Evolutionary conservation across 805 yeast genomes (phyloP), one percentile per base, ranked within the genome.

Genomic region (Monosporozyma aquatica): DNA sequence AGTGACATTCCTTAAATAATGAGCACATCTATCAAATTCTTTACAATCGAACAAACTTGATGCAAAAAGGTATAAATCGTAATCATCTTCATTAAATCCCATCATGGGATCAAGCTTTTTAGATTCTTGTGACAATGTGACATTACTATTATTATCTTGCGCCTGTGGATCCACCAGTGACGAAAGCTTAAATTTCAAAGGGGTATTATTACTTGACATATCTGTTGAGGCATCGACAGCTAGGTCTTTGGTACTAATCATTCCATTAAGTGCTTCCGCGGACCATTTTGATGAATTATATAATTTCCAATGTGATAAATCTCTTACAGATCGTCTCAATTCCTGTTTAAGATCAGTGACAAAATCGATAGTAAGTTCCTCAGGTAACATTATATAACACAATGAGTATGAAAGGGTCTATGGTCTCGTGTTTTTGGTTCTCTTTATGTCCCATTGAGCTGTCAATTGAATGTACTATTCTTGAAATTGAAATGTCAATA

Each of bases 21-120:
- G 67, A 4, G 82, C 76, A 43, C 89, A 83, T 22, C 97, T 65
- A 44, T 81, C 90, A 56, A 80, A 90, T 61, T 92, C 97, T 52
- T 82, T 80, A 54, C 86, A 78, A 53, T 78, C 82, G 67, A 90
- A 86, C 55, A 83, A 80, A 0, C 83, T 60, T 42, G 77, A 75
- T 1, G 90, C 96, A 22, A 86, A 65, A 13, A 75, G 49, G 22
- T 82, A 63, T 45, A 65, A 63, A 44, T 74, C 71, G 38, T 59
- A 53, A 43, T 77, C 78, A 38, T 55, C 41, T n/a, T 41, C 50
- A 7, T 53, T 43, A 15, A 56, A 45, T 2, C 52, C 54, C 14
- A 32, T 23, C 25, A 27, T 17, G 9, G 44, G 44, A 20, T 30
- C 44, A 14, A 32, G 17, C n/a, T 25, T 13, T 18, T 25, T 35